Evolutionary conservation across 345 rosid genomes (phyloP), one percentile per base, ranked within the genome.

Genomic region (Salix arbutifolia): DNA sequence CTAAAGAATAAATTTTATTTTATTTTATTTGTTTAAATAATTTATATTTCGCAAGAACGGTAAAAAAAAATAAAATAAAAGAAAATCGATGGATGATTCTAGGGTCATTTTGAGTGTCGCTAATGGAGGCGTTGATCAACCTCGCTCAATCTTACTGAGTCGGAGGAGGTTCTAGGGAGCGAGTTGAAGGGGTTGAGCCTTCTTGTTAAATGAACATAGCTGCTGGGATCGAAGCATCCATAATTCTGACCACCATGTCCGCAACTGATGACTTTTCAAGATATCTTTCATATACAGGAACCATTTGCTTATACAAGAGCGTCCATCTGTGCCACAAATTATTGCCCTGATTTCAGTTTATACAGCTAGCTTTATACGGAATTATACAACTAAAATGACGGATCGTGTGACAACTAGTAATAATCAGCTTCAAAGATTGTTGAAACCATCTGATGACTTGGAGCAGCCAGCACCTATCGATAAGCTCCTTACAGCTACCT

Each of bases 401-500:
- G 60, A 53, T 25, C 26, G 21, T 21, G 61, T 53, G 58, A 18
- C 58, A 6, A 4, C 23, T 52, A 19, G 23, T 10, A 65, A 50
- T 31, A 25, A 46, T 50, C 68, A 26, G 80, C 72, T 42, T 69
- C 71, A 44, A 60, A 83, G 76, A 74, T 82, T 79, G 8, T 40
- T 48, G 64, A 74, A 33, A 56, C 38, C 35, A 26, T 46, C 6
- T 58, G 80, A 84, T 25, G 87, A 78, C 52, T 70, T 79, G 31
- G 95, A 91, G 53, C 87, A 48, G 69, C 86, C 71, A 30, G 86
- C 86, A 67, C 79, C 80, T 79, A 91, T 87, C 4, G 90, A 88
- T 71, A 67, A 80, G 74, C 92, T 89, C 87, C 99, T 87, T 50
- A 95, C 91, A 6, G 97, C 99, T 26, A 95, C 92, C 81, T 87